phyloP scores from a whole-genome alignment of 257 asterid species.

The Jacaranda copaia region DNA sequence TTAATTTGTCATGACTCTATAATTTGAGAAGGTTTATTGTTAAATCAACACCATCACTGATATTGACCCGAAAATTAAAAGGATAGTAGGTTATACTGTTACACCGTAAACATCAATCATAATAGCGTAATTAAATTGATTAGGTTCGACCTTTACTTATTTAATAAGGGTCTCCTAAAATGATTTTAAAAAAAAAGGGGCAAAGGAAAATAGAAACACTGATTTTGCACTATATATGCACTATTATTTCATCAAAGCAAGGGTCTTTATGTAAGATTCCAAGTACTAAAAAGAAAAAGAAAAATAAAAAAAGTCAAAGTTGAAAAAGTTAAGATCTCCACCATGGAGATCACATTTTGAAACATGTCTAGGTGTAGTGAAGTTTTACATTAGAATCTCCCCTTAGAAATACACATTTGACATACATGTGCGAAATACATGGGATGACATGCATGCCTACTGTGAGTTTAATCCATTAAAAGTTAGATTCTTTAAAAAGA shows the following conservation, averaged over 20 bases:
- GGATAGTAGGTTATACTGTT: too few relatives aligned
- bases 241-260: constrained; percentile 37
- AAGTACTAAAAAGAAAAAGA: background rate
- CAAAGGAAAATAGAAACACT: background rate
- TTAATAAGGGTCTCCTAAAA: too few relatives aligned
- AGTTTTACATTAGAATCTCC: constrained; percentile 24
- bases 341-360: constrained; percentile 12
- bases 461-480: background rate
- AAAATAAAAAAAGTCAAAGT: constrained; percentile 11
- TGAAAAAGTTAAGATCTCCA: constrained; percentile 16
- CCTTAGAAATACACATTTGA: background rate
- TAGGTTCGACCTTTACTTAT: too few relatives aligned
- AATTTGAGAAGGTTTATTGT: too few relatives aligned
- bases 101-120: too few relatives aligned
- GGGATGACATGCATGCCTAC: background rate
- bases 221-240: constrained; percentile 31
- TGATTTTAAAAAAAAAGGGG: too few relatives aligned
- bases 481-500: constrained; percentile 6
- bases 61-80: too few relatives aligned
- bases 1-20: too few relatives aligned
- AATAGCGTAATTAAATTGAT: too few relatives aligned
- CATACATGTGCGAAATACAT: background rate
- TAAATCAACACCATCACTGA: too few relatives aligned
- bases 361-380: constrained; percentile 4
- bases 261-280: constrained; percentile 49